Conservation (phyloP, 1,139 yeast species). For the Dujonia santamariae region DNA sequence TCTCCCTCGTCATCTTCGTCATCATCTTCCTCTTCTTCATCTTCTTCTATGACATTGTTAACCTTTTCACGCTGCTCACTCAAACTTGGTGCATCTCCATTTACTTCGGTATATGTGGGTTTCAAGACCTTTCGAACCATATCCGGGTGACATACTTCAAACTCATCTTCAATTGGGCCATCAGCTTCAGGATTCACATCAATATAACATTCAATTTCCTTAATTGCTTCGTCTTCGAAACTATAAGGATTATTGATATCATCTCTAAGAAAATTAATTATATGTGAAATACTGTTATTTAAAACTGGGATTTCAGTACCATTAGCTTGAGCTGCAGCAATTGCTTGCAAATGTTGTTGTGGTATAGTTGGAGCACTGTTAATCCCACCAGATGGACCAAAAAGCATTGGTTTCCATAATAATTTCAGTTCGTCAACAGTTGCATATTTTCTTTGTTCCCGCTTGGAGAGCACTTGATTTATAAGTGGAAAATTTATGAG, state of each 20-base stretch:
- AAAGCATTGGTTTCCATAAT: constrained; percentile 79
- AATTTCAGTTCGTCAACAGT: constrained; percentile 50
- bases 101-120: neutral
- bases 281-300: constrained; percentile 49
- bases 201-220: constrained; percentile 37
- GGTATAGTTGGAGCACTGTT: constrained; percentile 49
- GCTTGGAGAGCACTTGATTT: constrained; percentile 40
- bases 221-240: constrained; percentile 50
- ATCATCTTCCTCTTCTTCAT: constrained; percentile 7
- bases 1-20: constrained; percentile 11
- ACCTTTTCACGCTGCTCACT: constrained; percentile 5
- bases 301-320: constrained; percentile 1
- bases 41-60: constrained; percentile 8
- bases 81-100: neutral
- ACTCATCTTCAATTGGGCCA: neutral
- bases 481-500: constrained; percentile 48
- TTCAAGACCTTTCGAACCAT: neutral
- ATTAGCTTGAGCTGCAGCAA: constrained; percentile 12
- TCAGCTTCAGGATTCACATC: constrained; percentile 15
- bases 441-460: constrained; percentile 58
- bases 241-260: constrained; percentile 61
- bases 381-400: constrained; percentile 82
- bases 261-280: constrained; percentile 58
- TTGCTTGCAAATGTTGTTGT: too few relatives aligned
- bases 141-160: constrained; percentile 3